These are phyloP conservation scores for Tylopilus sp. DNA, from an alignment of 1,284 basidiomycete genomes.

Conservation along the genomic window DNA sequence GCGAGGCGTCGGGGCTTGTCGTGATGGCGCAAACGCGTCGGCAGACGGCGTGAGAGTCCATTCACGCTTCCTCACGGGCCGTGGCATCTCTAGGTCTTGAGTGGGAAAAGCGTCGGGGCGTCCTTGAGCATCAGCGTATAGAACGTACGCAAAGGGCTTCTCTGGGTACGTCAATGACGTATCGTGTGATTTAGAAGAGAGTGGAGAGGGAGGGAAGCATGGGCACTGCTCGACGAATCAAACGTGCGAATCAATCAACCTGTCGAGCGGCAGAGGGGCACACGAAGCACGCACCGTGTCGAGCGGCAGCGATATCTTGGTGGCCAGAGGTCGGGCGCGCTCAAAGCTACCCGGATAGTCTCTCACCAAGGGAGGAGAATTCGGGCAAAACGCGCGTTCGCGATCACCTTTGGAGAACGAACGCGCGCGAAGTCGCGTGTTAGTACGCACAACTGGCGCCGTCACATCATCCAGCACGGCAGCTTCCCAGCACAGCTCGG, in stretches of 20 bases:
- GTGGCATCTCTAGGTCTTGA: conserved; percentile 4
- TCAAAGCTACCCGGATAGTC: conserved; percentile 15
- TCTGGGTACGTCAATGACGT: conserved; percentile 10
- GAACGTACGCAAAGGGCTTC: conserved; percentile 10
- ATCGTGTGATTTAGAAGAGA: conserved; percentile 11
- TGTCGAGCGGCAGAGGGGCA: not conserved
- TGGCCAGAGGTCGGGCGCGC: conserved; percentile 14
- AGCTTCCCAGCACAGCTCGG: conserved; percentile 29
- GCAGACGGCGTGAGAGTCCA: conserved; percentile 6
- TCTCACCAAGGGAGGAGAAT: not conserved
- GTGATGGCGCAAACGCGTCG: not conserved
- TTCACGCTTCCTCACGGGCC: conserved; percentile 13
- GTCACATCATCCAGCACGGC: conserved; percentile 25
- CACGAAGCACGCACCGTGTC: conserved; percentile 15
- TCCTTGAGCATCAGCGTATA: conserved; percentile 20
- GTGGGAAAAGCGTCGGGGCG: conserved; percentile 14
- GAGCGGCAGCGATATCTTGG: conserved; percentile 19
- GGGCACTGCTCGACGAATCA: conserved; percentile 7
- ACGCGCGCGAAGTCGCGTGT: conserved; percentile 7
- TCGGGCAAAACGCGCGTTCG: not conserved
- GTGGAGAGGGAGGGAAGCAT: not conserved
- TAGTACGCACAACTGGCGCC: not conserved
- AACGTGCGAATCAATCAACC: not conserved
- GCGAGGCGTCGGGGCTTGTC: not conserved
- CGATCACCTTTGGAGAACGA: conserved; percentile 21